Base-by-base conservation (phyloP, 768 basidiomycete genomes). In the Phlebiopsis flavidoalba region DNA sequence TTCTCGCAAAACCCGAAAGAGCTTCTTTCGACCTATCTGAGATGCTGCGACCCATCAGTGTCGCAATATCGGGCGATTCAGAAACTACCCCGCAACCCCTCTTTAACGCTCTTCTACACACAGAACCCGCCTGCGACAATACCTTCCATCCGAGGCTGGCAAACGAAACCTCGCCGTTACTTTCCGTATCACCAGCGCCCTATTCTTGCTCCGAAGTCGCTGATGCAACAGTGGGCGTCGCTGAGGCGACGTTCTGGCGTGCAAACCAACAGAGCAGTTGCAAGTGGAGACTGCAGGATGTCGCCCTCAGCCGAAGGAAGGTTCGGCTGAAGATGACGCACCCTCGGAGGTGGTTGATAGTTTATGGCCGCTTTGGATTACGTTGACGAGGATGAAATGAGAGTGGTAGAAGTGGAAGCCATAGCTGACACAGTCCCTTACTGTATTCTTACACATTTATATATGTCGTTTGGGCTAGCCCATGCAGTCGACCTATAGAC, bases 161-260 rank as follows among this genome's bases (percentile, higher is more conserved):
- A 8, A n/a, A 26, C 37, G 45, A 54, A 61, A 31, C 17, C 33
- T 64, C 74, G 3, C 62, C 75, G 1, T 66, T 76, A 14, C 66
- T 76, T 0, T 49, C 67, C 8, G 57, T 74, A 15, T 73, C 78
- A 24, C 43, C 70, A 7, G 62, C 66, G 49, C 65, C 68, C 22
- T 73, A 79, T 45, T 71, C n/a, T n/a, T 83, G 22, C 76, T n/a
- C 84, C 7, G 83, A 86, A 45, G 63, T 76, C 15, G 78, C 82
- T 11, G 89, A 93, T 66, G 73, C 76, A 15, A 82, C 84, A 6
- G 80, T 86, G 4, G 61, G 65, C 8, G 71, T 80, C 65, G 90
- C 87, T 1, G 86, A 91, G 68, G 65, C 66, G n/a, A 71, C 78
- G 2, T 88, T 85, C 67, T 80, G 81, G 79, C 75, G 72, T 45